These are phyloP conservation scores for Bolboschoenus planiculmis DNA, from an alignment of 176 grass and related monocot genomes.

Conservation along the genomic window DNA sequence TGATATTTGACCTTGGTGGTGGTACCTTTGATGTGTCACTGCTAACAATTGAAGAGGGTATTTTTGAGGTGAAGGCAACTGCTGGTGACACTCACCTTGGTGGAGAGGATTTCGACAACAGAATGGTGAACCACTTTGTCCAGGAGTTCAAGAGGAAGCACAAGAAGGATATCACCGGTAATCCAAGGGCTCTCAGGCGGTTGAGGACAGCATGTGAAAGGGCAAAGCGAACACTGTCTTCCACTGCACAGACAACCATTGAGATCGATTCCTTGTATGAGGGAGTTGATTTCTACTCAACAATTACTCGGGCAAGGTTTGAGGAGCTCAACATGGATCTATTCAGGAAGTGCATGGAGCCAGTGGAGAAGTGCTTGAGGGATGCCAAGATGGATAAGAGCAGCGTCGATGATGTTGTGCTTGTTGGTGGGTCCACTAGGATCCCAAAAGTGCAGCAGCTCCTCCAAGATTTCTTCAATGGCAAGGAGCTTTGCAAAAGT, in stretches of 20 bases:
- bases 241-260: constrained; percentile 15
- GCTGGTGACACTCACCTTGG: constrained; percentile 21
- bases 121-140: constrained; percentile 20
- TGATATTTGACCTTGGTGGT: constrained; percentile 14
- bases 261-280: constrained; percentile 18
- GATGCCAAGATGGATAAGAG: constrained; percentile 45
- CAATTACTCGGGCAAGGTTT: constrained; percentile 14
- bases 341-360: constrained; percentile 46
- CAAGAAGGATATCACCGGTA: constrained; percentile 16
- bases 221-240: constrained; percentile 12
- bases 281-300: constrained; percentile 19
- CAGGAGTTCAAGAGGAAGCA: constrained; percentile 21
- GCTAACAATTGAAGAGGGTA: constrained; percentile 18
- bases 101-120: constrained; percentile 18
- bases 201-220: constrained; percentile 19
- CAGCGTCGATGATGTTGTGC: constrained; percentile 29
- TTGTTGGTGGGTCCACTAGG: constrained; percentile 27
- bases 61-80: constrained; percentile 21
- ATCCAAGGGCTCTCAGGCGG: constrained; percentile 8
- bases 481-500: constrained; percentile 43
- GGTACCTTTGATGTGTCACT: constrained; percentile 18
- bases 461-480: constrained; percentile 35
- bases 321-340: constrained; percentile 51
- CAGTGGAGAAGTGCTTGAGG: constrained; percentile 40
- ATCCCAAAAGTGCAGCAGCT: constrained; percentile 31